Conservation (phyloP, 345 rosid species). For the Cardamine chenopodiifolia region DNA sequence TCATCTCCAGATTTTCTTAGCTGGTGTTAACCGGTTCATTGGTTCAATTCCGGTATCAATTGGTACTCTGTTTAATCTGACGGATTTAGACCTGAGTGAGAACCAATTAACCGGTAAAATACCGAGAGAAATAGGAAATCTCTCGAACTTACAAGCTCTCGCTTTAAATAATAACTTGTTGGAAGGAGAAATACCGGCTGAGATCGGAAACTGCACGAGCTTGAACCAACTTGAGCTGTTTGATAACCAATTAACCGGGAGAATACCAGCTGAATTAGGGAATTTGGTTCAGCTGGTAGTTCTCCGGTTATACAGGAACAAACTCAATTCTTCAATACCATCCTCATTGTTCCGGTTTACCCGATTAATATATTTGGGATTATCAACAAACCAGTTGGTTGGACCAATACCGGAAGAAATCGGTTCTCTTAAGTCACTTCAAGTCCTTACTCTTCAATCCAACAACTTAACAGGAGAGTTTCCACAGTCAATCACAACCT, state of each 20-base stretch:
- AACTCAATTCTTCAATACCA: conserved; percentile 73
- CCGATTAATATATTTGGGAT: conserved; percentile 59
- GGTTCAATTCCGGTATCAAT: conserved; percentile 71
- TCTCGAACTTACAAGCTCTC: conserved; percentile 55
- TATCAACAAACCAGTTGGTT: conserved; percentile 62
- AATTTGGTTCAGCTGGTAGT: conserved; percentile 53
- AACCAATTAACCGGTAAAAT: conserved; percentile 65
- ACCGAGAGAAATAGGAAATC: conserved; percentile 70
- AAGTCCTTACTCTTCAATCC: conserved; percentile 64
- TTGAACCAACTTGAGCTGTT: conserved; percentile 61
- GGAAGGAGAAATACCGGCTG: conserved; percentile 65
- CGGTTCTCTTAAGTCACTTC: conserved; percentile 58
- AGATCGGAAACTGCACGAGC: conserved; percentile 58
- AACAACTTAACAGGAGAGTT: conserved; percentile 65
- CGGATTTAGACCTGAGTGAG: conserved; percentile 55
- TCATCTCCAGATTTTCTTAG: conserved; percentile 56
- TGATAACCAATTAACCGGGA: conserved; percentile 57
- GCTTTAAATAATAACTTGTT: conserved; percentile 52
- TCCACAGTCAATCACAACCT: conserved; percentile 62
- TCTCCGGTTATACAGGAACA: conserved; percentile 55
- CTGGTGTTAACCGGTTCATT: conserved; percentile 48
- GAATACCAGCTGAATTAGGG: conserved; percentile 71
- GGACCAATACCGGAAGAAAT: conserved; percentile 62
- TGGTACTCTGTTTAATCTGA: conserved; percentile 55
- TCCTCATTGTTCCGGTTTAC: conserved; percentile 55